Base-by-base conservation (phyloP, 2,329 filamentous ascomycete species). In the Aureobasidium sp. region DNA sequence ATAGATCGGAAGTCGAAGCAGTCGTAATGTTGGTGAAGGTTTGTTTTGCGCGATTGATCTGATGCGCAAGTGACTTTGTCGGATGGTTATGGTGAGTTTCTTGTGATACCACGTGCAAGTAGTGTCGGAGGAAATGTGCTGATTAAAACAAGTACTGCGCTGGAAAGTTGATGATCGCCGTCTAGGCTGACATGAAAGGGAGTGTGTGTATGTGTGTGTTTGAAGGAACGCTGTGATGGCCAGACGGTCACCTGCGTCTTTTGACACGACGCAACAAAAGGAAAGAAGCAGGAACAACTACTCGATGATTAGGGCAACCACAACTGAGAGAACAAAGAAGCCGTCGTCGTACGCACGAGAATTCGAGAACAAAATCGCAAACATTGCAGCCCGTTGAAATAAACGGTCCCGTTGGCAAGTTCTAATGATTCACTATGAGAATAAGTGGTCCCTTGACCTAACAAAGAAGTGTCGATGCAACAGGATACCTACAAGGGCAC, bases 251-350 rank as follows among this genome's bases (percentile, higher is more conserved):
- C 33, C 27, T 45, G 37, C 29, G 9, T 24, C 5, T 24, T 7
- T 17, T 24, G 53, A 57, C 27, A 37, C 14, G 17, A 14, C 22
- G 19, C 14, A 11, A 44, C n/a, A 35, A 45, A 57, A 33, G n/a
- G 24, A 58, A 53, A n/a, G 60, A 40, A 33, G 40, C 49, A 57
- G 50, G 14, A 27, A 22, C 19, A 14, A 5, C 31, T 4, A 29
- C 17, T 47, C 19, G 12, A 27, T 42, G 7, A 31, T 27, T 24
- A 29, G 42, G 45, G 58, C 22, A 65, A 42, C n/a, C 22, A 19
- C 57, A 45, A 50, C 57, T 60, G 39, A 22, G 37, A 24, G 50
- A 61, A 53, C 37, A 35, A 54, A 61, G 59, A 19, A 37, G n/a
- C 31, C 15, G 42, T 17, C 17, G 22, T 60, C n/a, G 22, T 33